A percentile compares a stretch with the other conserved stretches of the same genome.
phyloP scores from a whole-genome alignment of 2,329 filamentous ascomycete species.

The Dendrostoma leiphaemia region DNA sequence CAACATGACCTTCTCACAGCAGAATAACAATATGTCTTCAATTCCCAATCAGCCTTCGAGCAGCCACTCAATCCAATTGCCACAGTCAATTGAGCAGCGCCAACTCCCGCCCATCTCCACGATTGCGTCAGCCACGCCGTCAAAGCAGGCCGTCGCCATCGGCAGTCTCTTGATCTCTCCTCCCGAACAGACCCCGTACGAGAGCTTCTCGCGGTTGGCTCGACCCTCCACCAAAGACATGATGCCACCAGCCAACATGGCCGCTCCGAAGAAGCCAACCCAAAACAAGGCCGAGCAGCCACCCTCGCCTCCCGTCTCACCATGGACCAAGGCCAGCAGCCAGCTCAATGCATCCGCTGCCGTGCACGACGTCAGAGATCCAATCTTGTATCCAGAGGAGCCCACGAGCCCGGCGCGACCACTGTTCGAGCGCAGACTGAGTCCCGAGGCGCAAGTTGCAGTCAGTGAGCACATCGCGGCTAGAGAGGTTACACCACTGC shows the following conservation, averaged over 20 bases:
- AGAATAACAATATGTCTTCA: background rate
- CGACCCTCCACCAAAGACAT: background rate
- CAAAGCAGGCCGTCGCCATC: conserved; percentile 46
- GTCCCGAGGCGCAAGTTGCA: conserved; percentile 36
- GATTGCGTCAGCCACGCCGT: conserved; percentile 7
- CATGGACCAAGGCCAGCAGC: conserved; percentile 41
- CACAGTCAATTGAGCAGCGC: background rate
- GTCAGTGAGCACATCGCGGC: conserved; percentile 50
- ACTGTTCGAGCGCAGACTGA: conserved; percentile 47
- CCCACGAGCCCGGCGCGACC: conserved; percentile 40
- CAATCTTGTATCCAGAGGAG: conserved; percentile 57
- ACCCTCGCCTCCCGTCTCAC: conserved; percentile 59
- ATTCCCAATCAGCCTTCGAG: background rate
- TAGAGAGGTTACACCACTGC: conserved; percentile 39
- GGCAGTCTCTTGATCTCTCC: conserved; percentile 59
- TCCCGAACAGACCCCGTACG: conserved; percentile 51
- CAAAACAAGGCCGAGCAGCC: conserved; percentile 28
- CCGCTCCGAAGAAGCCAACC: conserved; percentile 22
- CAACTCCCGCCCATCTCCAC: background rate
- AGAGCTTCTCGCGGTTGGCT: conserved; percentile 41
- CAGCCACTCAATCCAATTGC: no score
- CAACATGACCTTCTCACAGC: background rate
- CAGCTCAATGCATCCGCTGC: conserved; percentile 28
- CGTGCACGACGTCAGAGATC: conserved; percentile 42
- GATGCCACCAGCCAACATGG: conserved; percentile 23